Conservation (phyloP, 192 early-diverging fungal species). For the Borealophlyctis nickersoniae region DNA sequence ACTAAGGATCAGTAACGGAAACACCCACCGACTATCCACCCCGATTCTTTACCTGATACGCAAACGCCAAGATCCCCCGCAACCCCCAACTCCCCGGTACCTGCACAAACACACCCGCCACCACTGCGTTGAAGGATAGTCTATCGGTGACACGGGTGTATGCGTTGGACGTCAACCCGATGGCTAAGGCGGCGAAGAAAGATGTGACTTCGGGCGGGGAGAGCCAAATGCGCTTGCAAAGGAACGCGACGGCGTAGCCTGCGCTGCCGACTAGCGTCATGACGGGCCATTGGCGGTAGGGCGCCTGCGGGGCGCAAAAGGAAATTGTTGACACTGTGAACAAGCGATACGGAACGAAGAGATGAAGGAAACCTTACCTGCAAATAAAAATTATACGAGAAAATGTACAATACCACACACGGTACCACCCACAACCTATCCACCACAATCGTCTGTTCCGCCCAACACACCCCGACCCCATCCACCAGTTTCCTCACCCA, state of each 20-base stretch:
- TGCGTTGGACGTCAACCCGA: slow-evolving; percentile 6
- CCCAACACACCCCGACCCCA: slow-evolving; percentile 15
- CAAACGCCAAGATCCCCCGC: slow-evolving; percentile 26
- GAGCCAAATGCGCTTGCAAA: slow-evolving; percentile 22
- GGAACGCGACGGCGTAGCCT: slow-evolving; percentile 10
- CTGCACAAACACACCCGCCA: slow-evolving; percentile 20
- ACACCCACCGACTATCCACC: not conserved
- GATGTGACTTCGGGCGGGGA: slow-evolving; percentile 21
- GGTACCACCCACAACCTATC: slow-evolving; percentile 40
- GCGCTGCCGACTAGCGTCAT: not conserved
- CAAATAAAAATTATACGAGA: slow-evolving; percentile 29
- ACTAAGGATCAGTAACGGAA: not conserved
- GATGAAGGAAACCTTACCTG: slow-evolving; percentile 13
- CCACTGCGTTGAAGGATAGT: slow-evolving; percentile 11
- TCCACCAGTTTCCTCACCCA: not conserved
- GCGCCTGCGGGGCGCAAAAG: slow-evolving; percentile 38
- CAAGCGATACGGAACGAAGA: too few species aligned
- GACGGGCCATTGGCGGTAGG: slow-evolving; percentile 24
- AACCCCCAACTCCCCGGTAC: slow-evolving; percentile 24
- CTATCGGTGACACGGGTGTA: slow-evolving; percentile 23
- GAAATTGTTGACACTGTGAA: slow-evolving; percentile 17
- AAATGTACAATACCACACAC: slow-evolving; percentile 50
- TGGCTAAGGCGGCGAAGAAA: slow-evolving; percentile 8
- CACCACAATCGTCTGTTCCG: slow-evolving; percentile 17
- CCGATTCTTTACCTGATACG: slow-evolving; percentile 11